Conservation (phyloP, 495 filamentous ascomycete genomes). For the Penicillium cataractarum region DNA sequence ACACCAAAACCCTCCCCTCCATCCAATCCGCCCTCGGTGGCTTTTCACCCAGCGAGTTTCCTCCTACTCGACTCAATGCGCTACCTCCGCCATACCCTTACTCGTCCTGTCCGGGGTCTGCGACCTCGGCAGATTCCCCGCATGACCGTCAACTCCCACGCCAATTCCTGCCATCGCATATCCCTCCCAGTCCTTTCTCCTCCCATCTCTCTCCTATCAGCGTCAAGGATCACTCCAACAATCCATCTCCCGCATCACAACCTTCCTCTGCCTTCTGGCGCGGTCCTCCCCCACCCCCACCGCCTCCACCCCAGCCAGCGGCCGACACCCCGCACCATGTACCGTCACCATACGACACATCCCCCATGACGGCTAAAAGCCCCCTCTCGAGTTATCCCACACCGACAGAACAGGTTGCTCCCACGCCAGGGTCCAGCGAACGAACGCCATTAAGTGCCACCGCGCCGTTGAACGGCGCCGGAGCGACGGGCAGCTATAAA, state of each 20-base stretch:
- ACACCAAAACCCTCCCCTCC: slow-evolving; percentile 46
- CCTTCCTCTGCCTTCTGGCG: slow-evolving; percentile 31
- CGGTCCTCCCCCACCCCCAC: slow-evolving; percentile 8
- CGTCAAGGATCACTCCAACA: slow-evolving; percentile 41
- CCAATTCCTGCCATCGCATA: slow-evolving; percentile 33
- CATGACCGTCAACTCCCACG: slow-evolving; percentile 36
- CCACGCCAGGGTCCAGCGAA: slow-evolving; percentile 26
- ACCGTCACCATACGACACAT: slow-evolving; percentile 32
- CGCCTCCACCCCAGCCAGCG: slow-evolving; percentile 10
- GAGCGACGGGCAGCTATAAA: slow-evolving; percentile 49
- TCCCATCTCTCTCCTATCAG: slow-evolving; percentile 47
- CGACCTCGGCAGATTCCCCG: slow-evolving; percentile 40
- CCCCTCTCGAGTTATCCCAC: slow-evolving; percentile 47
- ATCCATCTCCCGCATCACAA: slow-evolving; percentile 46
- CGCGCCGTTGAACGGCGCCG: slow-evolving; percentile 30
- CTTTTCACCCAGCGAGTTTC: slow-evolving; percentile 27
- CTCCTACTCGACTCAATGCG: slow-evolving; percentile 26
- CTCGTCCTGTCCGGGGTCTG: slow-evolving; percentile 24
- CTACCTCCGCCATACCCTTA: slow-evolving; percentile 25
- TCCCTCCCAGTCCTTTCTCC: slow-evolving; percentile 44
- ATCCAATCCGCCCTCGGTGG: slow-evolving; percentile 46
- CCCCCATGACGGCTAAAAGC: slow-evolving; percentile 37
- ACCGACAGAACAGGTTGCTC: slow-evolving; percentile 41
- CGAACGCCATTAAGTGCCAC: slow-evolving; percentile 25
- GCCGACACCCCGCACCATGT: slow-evolving; percentile 10